Percentiles rank a stretch among this genome's conserved stretches.
Evolutionary conservation across 768 basidiomycete genomes (phyloP).

Genomic region (Strobilomyces confusus): DNA sequence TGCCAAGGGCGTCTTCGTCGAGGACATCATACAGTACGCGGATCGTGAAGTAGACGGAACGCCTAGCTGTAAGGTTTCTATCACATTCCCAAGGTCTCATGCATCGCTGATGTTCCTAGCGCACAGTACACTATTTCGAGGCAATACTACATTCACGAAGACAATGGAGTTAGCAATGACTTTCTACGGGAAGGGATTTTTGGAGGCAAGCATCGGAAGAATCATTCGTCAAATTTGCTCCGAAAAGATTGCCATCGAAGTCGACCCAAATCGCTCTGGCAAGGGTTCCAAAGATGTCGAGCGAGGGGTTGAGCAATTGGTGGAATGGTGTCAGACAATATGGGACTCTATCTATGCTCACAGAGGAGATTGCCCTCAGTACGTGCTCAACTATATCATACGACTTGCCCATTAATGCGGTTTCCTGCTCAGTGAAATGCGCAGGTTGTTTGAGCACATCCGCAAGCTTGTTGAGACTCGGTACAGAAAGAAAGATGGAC

Average conservation of each 20-base stretch:
- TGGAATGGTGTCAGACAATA: constrained; percentile 74
- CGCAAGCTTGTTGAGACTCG: constrained; percentile 69
- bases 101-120: constrained; percentile 38
- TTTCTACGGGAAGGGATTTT: constrained; percentile 76
- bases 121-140: constrained; percentile 71
- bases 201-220: constrained; percentile 75
- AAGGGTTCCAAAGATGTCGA: constrained; percentile 61
- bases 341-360: constrained; percentile 80
- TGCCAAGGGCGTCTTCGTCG: constrained; percentile 58
- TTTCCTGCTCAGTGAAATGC: constrained; percentile 57
- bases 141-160: constrained; percentile 65
- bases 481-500: constrained; percentile 41
- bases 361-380: constrained; percentile 72
- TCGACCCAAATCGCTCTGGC: constrained; percentile 68
- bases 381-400: constrained; percentile 28
- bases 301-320: constrained; percentile 62
- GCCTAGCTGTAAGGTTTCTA: constrained; percentile 49
- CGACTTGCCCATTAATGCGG: constrained; percentile 1
- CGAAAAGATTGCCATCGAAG: constrained; percentile 77
- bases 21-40: constrained; percentile 68
- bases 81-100: background rate
- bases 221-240: constrained; percentile 65
- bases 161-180: constrained; percentile 77
- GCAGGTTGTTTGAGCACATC: constrained; percentile 63
- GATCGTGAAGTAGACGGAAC: constrained; percentile 68